Percentiles rank a stretch among this genome's conserved stretches.
phyloP scores from a whole-genome alignment of 1,284 basidiomycete genomes.

The Paramarasmius palmivorus region DNA sequence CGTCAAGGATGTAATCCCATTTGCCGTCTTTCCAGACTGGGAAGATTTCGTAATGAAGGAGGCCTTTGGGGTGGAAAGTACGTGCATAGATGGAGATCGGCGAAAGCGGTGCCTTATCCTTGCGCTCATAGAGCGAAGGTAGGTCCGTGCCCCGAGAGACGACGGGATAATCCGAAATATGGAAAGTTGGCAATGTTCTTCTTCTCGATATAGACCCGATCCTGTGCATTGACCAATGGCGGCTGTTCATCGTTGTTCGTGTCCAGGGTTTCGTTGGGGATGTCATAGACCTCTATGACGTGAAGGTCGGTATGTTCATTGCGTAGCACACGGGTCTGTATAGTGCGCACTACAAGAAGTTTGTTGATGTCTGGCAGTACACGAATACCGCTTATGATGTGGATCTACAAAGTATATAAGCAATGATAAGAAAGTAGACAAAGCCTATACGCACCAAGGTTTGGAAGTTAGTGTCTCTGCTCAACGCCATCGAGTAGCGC shows the following conservation, averaged over 20 bases:
- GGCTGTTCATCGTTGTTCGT: constrained; percentile 10
- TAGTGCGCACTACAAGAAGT: constrained; percentile 55
- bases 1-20: constrained; percentile 30
- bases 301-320: constrained; percentile 18
- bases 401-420: constrained; percentile 27
- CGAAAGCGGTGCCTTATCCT: constrained; percentile 36
- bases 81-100: constrained; percentile 53
- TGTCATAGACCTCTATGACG: constrained; percentile 32
- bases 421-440: constrained; percentile 17
- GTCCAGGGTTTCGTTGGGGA: constrained; percentile 24
- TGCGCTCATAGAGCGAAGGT: constrained; percentile 22
- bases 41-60: constrained; percentile 8
- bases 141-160: constrained; percentile 36
- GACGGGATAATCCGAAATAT: constrained; percentile 52
- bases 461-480: constrained; percentile 14
- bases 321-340: constrained; percentile 23
- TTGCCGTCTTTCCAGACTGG: not conserved
- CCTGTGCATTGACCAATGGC: not conserved
- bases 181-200: constrained; percentile 37
- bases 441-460: constrained; percentile 18
- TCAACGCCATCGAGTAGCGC: constrained; percentile 21
- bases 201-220: constrained; percentile 16
- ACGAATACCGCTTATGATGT: constrained; percentile 51
- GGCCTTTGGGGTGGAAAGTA: constrained; percentile 23
- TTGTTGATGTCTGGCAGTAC: constrained; percentile 56